Evolutionary conservation across 306 rosid genomes (phyloP).

Genomic region (Argentina anserina): DNA sequence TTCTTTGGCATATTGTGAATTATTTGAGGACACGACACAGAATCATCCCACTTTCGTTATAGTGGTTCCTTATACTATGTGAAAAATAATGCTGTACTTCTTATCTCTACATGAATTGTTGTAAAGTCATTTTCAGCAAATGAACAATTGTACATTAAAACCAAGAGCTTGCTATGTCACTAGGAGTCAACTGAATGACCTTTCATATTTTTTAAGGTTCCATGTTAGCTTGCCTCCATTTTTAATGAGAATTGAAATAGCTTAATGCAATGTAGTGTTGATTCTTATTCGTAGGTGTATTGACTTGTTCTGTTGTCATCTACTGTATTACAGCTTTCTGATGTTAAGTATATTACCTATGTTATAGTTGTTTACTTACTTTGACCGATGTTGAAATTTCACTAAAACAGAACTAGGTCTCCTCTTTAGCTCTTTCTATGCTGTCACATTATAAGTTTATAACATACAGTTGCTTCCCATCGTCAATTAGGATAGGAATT

Average conservation of each 20-base stretch:
- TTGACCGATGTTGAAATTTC: not conserved
- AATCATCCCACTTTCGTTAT: not conserved
- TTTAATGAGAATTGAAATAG: slow-evolving; percentile 4
- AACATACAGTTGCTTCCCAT: not conserved
- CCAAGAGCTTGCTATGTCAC: not conserved
- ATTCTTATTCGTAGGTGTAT: not conserved
- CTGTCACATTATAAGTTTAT: not conserved
- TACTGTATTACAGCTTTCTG: not conserved
- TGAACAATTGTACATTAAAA: not conserved
- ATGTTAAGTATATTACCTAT: too few relatives aligned
- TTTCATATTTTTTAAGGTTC: not conserved
- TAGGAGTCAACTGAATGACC: not conserved
- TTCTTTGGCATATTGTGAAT: slow-evolving; percentile 8
- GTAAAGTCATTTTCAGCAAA: not conserved
- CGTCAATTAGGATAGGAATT: not conserved
- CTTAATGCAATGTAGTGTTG: slow-evolving; percentile 1
- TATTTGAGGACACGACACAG: not conserved
- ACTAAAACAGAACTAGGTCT: not conserved
- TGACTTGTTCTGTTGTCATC: not conserved
- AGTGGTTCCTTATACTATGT: not conserved
- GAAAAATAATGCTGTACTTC: not conserved
- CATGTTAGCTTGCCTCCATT: not conserved
- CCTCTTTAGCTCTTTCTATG: not conserved
- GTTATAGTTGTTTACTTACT: not conserved
- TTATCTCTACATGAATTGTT: not conserved